phyloP scores from a whole-genome alignment of 805 yeast species.

The Wickerhamiella lipophila region DNA sequence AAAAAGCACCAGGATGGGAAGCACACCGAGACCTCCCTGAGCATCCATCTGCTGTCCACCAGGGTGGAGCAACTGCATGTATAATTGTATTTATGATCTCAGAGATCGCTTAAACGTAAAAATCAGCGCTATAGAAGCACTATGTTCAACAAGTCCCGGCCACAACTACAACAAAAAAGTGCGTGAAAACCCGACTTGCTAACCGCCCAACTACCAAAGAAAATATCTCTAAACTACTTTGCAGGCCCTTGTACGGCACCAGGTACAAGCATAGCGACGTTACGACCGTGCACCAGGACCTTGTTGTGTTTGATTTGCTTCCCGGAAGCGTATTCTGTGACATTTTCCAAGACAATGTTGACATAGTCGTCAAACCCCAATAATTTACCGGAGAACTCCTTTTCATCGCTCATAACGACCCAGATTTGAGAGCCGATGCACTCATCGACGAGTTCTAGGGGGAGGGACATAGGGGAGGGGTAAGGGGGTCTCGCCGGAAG shows the following conservation, averaged over 20 bases:
- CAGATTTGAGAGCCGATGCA: slow-evolving; percentile 69
- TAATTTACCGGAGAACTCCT: slow-evolving; percentile 79
- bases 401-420: slow-evolving; percentile 50
- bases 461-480: slow-evolving; percentile 33
- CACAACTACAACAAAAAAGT: too few relatives aligned
- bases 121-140: too few relatives aligned
- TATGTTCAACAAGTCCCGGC: too few relatives aligned
- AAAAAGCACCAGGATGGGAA: too few relatives aligned
- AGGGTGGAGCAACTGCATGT: too few relatives aligned
- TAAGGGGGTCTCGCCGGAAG: not conserved
- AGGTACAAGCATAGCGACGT: slow-evolving; percentile 31
- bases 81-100: too few relatives aligned
- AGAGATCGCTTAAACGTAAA: too few relatives aligned
- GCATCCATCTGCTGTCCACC: too few relatives aligned
- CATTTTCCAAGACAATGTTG: slow-evolving; percentile 71
- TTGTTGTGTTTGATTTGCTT: slow-evolving; percentile 23
- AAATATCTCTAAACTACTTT: too few relatives aligned
- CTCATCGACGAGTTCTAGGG: slow-evolving; percentile 78
- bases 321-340: slow-evolving; percentile 39
- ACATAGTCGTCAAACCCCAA: slow-evolving; percentile 94
- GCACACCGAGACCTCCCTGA: too few relatives aligned
- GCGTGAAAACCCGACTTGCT: too few relatives aligned
- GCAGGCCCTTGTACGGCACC: slow-evolving; percentile 14
- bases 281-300: slow-evolving; percentile 31
- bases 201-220: too few relatives aligned